Evolutionary conservation across 192 early-diverging fungal genomes (phyloP).

Genomic region (Coemansia sp.): DNA sequence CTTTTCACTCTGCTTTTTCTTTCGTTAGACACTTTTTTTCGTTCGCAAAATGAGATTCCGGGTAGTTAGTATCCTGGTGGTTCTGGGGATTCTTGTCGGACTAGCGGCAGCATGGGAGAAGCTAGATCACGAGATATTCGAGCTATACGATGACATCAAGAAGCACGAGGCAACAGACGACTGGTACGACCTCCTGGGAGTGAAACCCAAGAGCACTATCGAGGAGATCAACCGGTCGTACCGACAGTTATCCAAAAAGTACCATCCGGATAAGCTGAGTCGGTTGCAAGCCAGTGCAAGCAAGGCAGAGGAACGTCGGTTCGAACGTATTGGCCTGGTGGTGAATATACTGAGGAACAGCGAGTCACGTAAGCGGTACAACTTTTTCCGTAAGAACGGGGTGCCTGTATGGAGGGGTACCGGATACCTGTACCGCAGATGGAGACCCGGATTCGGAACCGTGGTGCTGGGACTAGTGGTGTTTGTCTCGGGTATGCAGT

Average conservation of each 20-base stretch:
- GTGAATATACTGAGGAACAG: constrained; percentile 65
- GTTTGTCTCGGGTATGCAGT: constrained; percentile 64
- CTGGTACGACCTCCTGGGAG: constrained; percentile 69
- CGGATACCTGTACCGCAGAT: constrained; percentile 71
- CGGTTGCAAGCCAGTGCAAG: constrained; percentile 17
- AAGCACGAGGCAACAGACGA: constrained; percentile 55
- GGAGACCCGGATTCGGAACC: constrained; percentile 66
- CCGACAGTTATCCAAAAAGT: constrained; percentile 64
- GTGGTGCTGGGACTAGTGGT: constrained; percentile 59
- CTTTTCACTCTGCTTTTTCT: not conserved
- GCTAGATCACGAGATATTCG: constrained; percentile 81
- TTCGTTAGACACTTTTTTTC: not conserved
- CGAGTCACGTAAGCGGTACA: constrained; percentile 67
- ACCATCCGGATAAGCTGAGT: constrained; percentile 78
- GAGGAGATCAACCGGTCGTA: constrained; percentile 66
- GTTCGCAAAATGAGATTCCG: constrained; percentile 11
- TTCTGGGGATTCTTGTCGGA: constrained; percentile 9
- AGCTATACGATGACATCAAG: constrained; percentile 75
- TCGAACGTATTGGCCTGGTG: constrained; percentile 64
- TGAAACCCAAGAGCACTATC: constrained; percentile 55
- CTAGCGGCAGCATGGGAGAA: constrained; percentile 45
- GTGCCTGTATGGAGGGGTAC: constrained; percentile 80
- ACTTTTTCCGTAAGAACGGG: constrained; percentile 79
- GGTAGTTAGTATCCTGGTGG: constrained; percentile 1
- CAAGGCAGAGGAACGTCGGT: constrained; percentile 58